phyloP scores from a whole-genome alignment of 345 rosid species.

The Conringia planisiliqua region DNA sequence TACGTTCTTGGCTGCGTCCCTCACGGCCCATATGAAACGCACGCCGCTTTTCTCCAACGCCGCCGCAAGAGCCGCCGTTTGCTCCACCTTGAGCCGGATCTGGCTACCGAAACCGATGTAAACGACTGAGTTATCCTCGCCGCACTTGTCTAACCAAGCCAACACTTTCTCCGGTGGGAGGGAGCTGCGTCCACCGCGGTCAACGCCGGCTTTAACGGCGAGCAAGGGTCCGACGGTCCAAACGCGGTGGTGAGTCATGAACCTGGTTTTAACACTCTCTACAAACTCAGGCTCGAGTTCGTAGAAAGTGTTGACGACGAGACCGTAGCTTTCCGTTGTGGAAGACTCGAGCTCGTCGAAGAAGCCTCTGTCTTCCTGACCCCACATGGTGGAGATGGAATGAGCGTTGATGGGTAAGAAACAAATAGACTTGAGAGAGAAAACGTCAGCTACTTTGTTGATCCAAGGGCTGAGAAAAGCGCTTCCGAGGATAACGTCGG shows the following conservation, averaged over 20 bases:
- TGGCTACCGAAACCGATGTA: constrained; percentile 26
- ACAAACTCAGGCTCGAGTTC: constrained; percentile 44
- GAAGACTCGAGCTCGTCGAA: constrained; percentile 28
- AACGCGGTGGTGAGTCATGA: constrained; percentile 31
- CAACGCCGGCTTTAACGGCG: background rate
- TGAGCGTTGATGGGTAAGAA: constrained; percentile 26
- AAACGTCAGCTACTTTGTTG: constrained; percentile 38
- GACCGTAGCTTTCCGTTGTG: constrained; percentile 50
- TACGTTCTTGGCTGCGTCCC: constrained; percentile 13
- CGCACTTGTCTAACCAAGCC: constrained; percentile 15
- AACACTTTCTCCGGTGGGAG: constrained; percentile 10
- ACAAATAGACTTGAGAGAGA: constrained; percentile 33
- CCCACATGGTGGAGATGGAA: constrained; percentile 3
- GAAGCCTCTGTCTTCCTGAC: constrained; percentile 32
- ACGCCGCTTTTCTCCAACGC: constrained; percentile 23
- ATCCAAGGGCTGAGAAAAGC: constrained; percentile 73
- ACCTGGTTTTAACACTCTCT: constrained; percentile 36
- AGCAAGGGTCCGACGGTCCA: constrained; percentile 46
- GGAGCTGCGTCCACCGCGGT: constrained; percentile 16
- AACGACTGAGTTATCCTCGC: constrained; percentile 17
- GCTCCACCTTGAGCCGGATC: background rate
- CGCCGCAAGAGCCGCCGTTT: constrained; percentile 10
- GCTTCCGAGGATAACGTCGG: constrained; percentile 56
- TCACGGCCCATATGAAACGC: constrained; percentile 20
- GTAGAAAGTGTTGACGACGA: constrained; percentile 49